A percentile compares a stretch with the other conserved stretches of the same genome.
Evolutionary conservation across 768 basidiomycete genomes (phyloP).

Genomic region (Lentinula boryana): DNA sequence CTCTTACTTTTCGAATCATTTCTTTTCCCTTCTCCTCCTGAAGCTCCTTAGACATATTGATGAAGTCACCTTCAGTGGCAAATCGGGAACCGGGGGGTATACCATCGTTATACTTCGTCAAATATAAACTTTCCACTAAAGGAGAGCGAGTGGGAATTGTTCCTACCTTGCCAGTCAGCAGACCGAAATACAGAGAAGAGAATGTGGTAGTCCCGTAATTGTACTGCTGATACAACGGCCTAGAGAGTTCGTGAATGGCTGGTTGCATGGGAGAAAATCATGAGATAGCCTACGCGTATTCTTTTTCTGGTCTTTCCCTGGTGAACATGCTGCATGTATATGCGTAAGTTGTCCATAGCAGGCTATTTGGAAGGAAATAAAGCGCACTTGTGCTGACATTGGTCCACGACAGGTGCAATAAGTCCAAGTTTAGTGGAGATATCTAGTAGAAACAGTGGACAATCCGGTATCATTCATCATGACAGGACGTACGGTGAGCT

Average conservation of each 20-base stretch:
- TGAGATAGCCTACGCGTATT: slow-evolving; percentile 49
- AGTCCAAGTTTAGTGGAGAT: slow-evolving; percentile 64
- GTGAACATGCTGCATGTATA: slow-evolving; percentile 54
- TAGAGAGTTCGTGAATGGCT: slow-evolving; percentile 12
- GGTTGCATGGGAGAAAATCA: background rate
- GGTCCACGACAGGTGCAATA: slow-evolving; percentile 68
- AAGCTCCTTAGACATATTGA: slow-evolving; percentile 46
- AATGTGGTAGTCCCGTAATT: slow-evolving; percentile 65
- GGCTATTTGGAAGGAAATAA: background rate
- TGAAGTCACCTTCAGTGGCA: slow-evolving; percentile 48
- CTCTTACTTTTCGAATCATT: slow-evolving; percentile 65
- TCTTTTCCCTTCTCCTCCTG: slow-evolving; percentile 54
- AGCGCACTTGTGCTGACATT: slow-evolving; percentile 63
- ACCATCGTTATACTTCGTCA: slow-evolving; percentile 61
- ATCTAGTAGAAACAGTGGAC: slow-evolving; percentile 27
- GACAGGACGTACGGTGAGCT: slow-evolving; percentile 42
- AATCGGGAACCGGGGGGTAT: slow-evolving; percentile 72
- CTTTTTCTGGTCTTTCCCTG: slow-evolving; percentile 76
- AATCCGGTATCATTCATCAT: slow-evolving; percentile 18
- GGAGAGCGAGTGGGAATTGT: background rate
- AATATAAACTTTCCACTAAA: slow-evolving; percentile 1
- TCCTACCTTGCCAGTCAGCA: slow-evolving; percentile 71
- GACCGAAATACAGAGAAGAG: slow-evolving; percentile 66
- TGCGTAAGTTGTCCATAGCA: background rate
- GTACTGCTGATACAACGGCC: slow-evolving; percentile 64